A percentile compares a stretch with the other conserved stretches of the same genome.
Conservation (phyloP, 2,329 filamentous ascomycete species). For the Diaporthe batatas region DNA sequence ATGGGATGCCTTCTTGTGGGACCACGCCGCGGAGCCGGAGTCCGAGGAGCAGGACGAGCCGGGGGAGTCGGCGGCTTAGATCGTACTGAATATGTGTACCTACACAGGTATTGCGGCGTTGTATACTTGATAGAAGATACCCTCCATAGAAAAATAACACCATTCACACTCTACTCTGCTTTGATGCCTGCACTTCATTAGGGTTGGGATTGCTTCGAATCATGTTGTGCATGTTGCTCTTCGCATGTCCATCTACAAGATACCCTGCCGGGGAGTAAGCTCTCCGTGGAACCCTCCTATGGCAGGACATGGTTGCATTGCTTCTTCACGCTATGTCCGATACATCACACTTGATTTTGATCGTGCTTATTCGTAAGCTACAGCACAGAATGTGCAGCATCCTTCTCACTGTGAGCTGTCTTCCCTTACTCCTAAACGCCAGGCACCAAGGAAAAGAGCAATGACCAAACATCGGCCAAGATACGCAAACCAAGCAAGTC, state of each 20-base stretch:
- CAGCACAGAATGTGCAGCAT: background rate
- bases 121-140: conserved; percentile 28
- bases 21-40: background rate
- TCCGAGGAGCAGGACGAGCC: background rate
- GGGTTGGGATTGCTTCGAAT: no score
- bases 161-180: conserved; percentile 41
- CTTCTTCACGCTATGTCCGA: rapidly evolving
- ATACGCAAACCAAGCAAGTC: background rate
- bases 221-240: no score
- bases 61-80: background rate
- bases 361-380: no score
- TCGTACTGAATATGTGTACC: background rate
- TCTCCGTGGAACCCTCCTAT: no score
- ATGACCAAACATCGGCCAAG: conserved; percentile 34
- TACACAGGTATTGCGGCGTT: background rate
- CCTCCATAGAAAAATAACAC: conserved; percentile 25
- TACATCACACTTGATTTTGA: no score
- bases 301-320: background rate
- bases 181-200: background rate
- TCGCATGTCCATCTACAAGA: no score
- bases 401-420: background rate
- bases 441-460: no score
- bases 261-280: no score
- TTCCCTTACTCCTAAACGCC: background rate
- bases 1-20: conserved; percentile 33